Conservation (phyloP, 1,284 basidiomycete genomes). For the Thecaphora thlaspeos region DNA sequence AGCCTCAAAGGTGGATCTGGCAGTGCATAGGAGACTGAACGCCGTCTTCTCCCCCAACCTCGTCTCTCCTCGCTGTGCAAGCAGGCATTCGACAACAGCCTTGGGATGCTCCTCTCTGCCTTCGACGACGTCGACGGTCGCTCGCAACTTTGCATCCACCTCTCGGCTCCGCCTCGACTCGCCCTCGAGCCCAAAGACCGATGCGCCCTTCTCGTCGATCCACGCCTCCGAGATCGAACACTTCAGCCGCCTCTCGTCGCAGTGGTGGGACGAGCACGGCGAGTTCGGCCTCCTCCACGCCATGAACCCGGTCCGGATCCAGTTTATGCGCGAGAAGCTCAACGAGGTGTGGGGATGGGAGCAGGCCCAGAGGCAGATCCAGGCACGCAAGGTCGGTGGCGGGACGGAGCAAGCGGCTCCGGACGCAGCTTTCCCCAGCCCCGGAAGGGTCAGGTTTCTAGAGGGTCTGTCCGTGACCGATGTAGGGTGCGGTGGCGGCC, state of each 20-base stretch:
- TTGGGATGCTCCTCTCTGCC: too few species aligned
- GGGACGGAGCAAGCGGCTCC: slow-evolving; percentile 55
- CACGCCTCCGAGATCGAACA: slow-evolving; percentile 66
- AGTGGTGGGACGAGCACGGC: slow-evolving; percentile 96
- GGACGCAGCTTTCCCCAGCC: slow-evolving; percentile 27
- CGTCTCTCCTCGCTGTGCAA: too few species aligned
- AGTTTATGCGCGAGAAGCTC: slow-evolving; percentile 79
- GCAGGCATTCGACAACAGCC: too few species aligned
- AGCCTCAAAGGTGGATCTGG: too few species aligned
- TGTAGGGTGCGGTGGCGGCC: slow-evolving; percentile 91
- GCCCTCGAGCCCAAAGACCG: not conserved
- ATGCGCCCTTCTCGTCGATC: slow-evolving; percentile 22
- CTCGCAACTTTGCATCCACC: not conserved
- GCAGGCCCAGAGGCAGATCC: slow-evolving; percentile 28
- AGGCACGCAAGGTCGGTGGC: slow-evolving; percentile 36
- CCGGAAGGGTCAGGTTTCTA: slow-evolving; percentile 55
- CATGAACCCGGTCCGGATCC: slow-evolving; percentile 90
- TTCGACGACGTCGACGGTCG: too few species aligned
- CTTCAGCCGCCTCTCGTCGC: slow-evolving; percentile 83
- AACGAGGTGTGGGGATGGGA: slow-evolving; percentile 52
- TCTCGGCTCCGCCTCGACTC: slow-evolving; percentile 17
- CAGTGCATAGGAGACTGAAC: too few species aligned
- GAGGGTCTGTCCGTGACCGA: slow-evolving; percentile 72
- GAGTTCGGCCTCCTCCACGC: slow-evolving; percentile 86
- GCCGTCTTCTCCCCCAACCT: too few species aligned